Evolutionary conservation across 345 rosid species (phyloP).

Genomic region (Eucalyptus marginata): DNA sequence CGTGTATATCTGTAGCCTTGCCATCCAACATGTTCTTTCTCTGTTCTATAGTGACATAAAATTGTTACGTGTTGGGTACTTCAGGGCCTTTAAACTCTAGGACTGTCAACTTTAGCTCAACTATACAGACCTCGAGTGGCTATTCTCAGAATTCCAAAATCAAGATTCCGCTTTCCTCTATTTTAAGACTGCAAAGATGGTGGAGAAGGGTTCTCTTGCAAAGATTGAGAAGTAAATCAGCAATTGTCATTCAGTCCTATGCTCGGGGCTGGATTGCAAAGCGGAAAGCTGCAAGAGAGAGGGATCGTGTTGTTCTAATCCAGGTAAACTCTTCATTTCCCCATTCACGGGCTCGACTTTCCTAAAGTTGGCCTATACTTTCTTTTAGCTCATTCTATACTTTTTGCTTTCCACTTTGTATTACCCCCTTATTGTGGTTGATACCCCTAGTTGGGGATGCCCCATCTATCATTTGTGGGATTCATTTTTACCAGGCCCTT

Average conservation of each 20-base stretch:
- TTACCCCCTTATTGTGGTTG: not conserved
- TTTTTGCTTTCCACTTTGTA: not conserved
- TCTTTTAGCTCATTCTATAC: not conserved
- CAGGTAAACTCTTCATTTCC: conserved; percentile 40
- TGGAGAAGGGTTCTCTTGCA: conserved; percentile 47
- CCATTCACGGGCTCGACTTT: not conserved
- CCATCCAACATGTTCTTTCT: not conserved
- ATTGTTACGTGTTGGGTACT: not conserved
- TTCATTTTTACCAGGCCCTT: not conserved
- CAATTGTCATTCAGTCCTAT: conserved; percentile 43
- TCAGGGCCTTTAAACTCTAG: not conserved
- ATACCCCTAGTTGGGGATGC: not conserved
- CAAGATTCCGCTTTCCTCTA: not conserved
- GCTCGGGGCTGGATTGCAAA: conserved; percentile 51
- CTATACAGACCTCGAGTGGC: not conserved
- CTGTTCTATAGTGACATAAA: not conserved
- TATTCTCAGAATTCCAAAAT: not conserved
- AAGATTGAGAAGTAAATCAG: conserved; percentile 35
- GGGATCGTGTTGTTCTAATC: conserved; percentile 31
- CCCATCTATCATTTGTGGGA: not conserved
- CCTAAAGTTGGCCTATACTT: not conserved
- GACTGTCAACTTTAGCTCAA: not conserved
- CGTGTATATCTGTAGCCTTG: not conserved
- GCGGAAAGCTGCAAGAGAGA: conserved; percentile 24
- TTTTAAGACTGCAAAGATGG: conserved; percentile 68